A percentile compares a stretch with the other conserved stretches of the same genome.
These are phyloP conservation scores for Heimioporus sp. DNA, from an alignment of 768 basidiomycete species.

Conservation along the genomic window DNA sequence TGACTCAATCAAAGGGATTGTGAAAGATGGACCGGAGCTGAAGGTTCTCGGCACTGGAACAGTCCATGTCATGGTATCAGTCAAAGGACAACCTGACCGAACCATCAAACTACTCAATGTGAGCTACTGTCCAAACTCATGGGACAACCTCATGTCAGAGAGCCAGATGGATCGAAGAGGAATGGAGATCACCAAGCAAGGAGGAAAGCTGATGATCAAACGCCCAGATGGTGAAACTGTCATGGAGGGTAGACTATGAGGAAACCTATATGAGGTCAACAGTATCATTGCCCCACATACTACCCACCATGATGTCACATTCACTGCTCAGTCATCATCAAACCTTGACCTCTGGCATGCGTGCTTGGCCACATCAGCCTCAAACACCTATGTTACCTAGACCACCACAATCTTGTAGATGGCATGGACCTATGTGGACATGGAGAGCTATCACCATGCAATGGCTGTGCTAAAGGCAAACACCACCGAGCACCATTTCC, in stretches of 20 bases:
- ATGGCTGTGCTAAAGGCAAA: slow-evolving; percentile 9
- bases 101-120: slow-evolving; percentile 7
- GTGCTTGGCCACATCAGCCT: slow-evolving; percentile 7
- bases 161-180: slow-evolving; percentile 3
- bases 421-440: slow-evolving; percentile 5
- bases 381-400: background rate
- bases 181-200: slow-evolving; percentile 6
- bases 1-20: slow-evolving; percentile 3
- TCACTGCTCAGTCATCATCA: background rate
- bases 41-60: background rate
- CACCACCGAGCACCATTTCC: slow-evolving; percentile 10
- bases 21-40: slow-evolving; percentile 5
- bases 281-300: slow-evolving; percentile 1
- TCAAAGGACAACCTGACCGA: background rate
- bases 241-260: slow-evolving; percentile 5
- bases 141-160: slow-evolving; percentile 4
- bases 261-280: slow-evolving; percentile 10
- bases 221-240: background rate
- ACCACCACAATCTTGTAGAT: slow-evolving; percentile 3
- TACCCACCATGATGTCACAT: background rate
- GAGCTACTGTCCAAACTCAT: slow-evolving; percentile 6
- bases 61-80: background rate
- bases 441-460: background rate
- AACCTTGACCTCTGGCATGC: slow-evolving; percentile 13
- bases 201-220: background rate